Base-by-base conservation (phyloP, 257 asterid species). In the Pogostemon cablin region DNA sequence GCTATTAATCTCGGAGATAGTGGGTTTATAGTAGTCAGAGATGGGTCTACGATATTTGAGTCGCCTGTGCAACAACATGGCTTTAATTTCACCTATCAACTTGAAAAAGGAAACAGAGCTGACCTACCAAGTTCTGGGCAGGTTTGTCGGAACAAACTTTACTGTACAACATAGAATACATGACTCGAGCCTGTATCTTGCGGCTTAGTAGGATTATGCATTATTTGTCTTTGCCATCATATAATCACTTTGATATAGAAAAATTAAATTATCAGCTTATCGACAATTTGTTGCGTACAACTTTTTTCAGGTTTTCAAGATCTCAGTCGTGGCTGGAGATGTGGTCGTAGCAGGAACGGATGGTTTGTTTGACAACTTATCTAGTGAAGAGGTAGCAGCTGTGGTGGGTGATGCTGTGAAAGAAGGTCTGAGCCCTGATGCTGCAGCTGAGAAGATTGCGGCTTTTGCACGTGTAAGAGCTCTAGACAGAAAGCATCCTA, bases 1-100 rank as follows among this genome's bases (percentile, higher is more conserved):
- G 98, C 96, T 72, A 86, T 92, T 59, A 92, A 92, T 80, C 96
- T 92, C 32, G 98, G 98, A 71, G 98, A 92, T 47, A 92, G 98
- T 44, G 98, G 98, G 3, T 92, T 92, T 69, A 81, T 89, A 43
- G 74, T 92, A 39, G 79, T 89, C 58, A 83, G 98, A 82, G 92
- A 87, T 46, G 98, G 96, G 40, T 3, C 67, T 53, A 55, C 78
- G 47, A 58, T 85, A 43, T 92, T 92, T 52, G 90, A 84, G 41
- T 87, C 96, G 1, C 96, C 98, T 5, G 90, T 80, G 11, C 98
- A 92, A 76, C 92, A 83, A 55, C 96, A 92, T 57, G 83, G 95
- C 64, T 92, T 92, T 89, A 92, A 92, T 76, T 92, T 83, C 83
- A 65, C 96, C 15, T 89, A 80, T 73, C 98, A 92, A 77, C 91